Evolutionary conservation across 345 rosid genomes (phyloP).

Genomic region (Populus euphratica): DNA sequence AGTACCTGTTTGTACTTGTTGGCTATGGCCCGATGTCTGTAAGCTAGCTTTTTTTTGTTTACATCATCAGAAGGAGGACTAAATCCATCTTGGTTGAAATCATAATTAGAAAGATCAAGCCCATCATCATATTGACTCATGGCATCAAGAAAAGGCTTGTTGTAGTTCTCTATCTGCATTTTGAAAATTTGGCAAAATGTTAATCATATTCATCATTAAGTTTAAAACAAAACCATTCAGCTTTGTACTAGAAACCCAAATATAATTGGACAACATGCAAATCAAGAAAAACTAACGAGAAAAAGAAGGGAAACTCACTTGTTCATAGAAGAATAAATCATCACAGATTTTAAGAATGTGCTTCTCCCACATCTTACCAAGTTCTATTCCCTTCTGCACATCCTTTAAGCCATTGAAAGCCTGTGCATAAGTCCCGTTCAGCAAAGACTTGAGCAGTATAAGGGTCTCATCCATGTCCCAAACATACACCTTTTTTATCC

Average conservation of each 20-base stretch:
- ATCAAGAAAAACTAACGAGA: not conserved
- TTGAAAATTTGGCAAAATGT: not conserved
- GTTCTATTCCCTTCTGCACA: slow-evolving; percentile 56
- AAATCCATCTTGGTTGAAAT: slow-evolving; percentile 60
- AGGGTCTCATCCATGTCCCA: slow-evolving; percentile 99
- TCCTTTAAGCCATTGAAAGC: slow-evolving; percentile 55
- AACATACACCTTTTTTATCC: slow-evolving; percentile 50
- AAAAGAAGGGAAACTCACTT: slow-evolving; percentile 37
- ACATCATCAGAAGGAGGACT: slow-evolving; percentile 50
- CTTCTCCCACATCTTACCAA: slow-evolving; percentile 82
- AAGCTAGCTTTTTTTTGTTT: slow-evolving; percentile 68
- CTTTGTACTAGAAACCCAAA: not conserved
- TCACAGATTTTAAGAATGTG: slow-evolving; percentile 70
- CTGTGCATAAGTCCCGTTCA: slow-evolving; percentile 62
- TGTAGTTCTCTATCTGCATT: slow-evolving; percentile 73
- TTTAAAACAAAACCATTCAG: not conserved
- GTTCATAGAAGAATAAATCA: slow-evolving; percentile 67
- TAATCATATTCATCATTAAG: not conserved
- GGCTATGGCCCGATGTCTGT: slow-evolving; percentile 60
- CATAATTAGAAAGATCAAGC: slow-evolving; percentile 59
- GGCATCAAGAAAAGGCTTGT: slow-evolving; percentile 64
- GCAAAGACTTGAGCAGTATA: slow-evolving; percentile 74
- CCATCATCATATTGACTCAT: slow-evolving; percentile 66
- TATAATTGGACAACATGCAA: not conserved
- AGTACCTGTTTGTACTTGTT: slow-evolving; percentile 59